Evolutionary conservation across 2,329 filamentous ascomycete genomes (phyloP).

Genomic region (Pseudogymnoascus sp.): DNA sequence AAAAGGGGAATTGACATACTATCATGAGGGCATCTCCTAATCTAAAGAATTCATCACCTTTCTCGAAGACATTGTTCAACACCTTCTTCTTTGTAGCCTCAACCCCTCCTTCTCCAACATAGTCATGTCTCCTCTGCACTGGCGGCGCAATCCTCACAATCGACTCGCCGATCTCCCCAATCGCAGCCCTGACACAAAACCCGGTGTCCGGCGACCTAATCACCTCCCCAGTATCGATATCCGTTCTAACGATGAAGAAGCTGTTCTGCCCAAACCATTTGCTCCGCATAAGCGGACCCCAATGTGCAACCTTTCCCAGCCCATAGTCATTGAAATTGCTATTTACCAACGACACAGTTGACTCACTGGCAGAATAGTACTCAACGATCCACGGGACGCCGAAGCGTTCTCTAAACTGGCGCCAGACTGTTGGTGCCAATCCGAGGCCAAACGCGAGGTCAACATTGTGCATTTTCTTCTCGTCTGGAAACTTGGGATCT

Average conservation of each 20-base stretch:
- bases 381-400: not conserved
- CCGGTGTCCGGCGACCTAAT: not conserved
- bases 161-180: not conserved
- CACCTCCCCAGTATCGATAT: not conserved
- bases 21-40: not conserved
- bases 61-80: not conserved
- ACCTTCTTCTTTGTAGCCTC: not conserved
- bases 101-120: not conserved
- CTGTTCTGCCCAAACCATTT: not conserved
- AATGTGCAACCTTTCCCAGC: not conserved
- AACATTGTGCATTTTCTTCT: not conserved
- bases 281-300: not conserved
- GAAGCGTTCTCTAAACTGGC: not conserved
- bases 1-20: not conserved
- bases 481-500: not conserved
- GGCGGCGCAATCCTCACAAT: not conserved
- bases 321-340: not conserved
- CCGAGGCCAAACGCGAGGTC: not conserved
- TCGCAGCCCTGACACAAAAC: not conserved
- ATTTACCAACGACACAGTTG: not conserved
- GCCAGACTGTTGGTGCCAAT: not conserved
- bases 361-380: not conserved
- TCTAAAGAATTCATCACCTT: not conserved
- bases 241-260: not conserved
- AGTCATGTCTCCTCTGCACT: not conserved